These are phyloP conservation scores for Penicillium atrosanguineum DNA, from an alignment of 495 filamentous ascomycete genomes.

Conservation along the genomic window DNA sequence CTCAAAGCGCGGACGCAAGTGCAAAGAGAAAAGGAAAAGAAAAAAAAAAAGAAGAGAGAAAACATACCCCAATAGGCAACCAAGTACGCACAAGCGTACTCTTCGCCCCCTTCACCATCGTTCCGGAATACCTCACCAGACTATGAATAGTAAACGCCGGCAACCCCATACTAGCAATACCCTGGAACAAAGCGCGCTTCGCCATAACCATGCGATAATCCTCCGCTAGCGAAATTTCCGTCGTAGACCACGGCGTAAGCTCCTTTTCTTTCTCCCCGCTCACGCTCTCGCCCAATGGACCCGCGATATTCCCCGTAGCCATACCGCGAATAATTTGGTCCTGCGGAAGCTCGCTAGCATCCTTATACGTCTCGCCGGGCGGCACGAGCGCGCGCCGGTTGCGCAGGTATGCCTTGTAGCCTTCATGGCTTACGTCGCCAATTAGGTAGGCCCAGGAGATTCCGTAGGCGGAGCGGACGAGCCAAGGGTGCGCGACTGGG, in stretches of 20 bases:
- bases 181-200: constrained; percentile 86
- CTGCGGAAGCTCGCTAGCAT: constrained; percentile 32
- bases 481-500: constrained; percentile 80
- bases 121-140: constrained; percentile 81
- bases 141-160: constrained; percentile 96
- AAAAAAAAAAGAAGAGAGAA: background rate
- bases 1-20: too few relatives aligned
- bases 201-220: constrained; percentile 91
- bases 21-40: too few relatives aligned
- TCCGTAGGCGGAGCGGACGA: constrained; percentile 81
- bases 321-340: constrained; percentile 37
- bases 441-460: constrained; percentile 90
- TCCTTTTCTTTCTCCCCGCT: background rate
- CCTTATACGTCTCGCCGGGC: constrained; percentile 41
- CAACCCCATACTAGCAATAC: constrained; percentile 85
- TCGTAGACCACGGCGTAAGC: constrained; percentile 33
- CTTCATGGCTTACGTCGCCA: constrained; percentile 89
- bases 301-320: constrained; percentile 36
- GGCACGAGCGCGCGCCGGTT: constrained; percentile 60
- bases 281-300: constrained; percentile 12
- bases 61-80: constrained; percentile 78
- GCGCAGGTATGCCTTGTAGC: constrained; percentile 88
- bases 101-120: constrained; percentile 75
- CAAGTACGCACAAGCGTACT: constrained; percentile 72
- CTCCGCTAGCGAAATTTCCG: constrained; percentile 70